Percentiles rank a stretch among this genome's conserved stretches.
phyloP scores from a whole-genome alignment of 2,329 filamentous ascomycete genomes.

The Sclerotinia sclerotiorum region DNA sequence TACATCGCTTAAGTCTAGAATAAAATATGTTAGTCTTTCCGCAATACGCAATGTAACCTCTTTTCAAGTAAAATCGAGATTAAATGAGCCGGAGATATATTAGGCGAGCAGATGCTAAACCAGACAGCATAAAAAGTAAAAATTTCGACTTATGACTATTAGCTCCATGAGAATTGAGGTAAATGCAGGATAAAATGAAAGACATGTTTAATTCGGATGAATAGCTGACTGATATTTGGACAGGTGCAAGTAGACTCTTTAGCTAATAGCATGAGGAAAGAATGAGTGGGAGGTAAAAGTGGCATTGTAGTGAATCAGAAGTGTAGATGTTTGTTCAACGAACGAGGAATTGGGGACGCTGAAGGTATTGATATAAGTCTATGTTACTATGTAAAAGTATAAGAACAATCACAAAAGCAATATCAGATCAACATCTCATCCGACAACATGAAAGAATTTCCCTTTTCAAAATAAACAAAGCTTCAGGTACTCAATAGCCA shows the following conservation, averaged over 20 bases:
- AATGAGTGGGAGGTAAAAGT: not conserved
- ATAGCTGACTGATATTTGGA: not conserved
- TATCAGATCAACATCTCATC: no score
- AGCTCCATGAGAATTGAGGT: no score
- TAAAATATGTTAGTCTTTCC: not conserved
- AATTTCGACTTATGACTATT: no score
- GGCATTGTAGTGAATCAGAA: not conserved
- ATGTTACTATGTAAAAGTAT: no score
- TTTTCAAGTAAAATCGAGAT: not conserved
- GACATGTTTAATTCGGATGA: not conserved
- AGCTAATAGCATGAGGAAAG: no score
- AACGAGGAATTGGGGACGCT: not conserved
- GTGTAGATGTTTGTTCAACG: not conserved
- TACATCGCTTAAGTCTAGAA: not conserved
- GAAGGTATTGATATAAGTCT: not conserved
- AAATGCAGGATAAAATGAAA: not conserved
- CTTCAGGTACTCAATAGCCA: not conserved
- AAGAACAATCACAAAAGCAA: no score
- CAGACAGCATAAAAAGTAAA: no score
- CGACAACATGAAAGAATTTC: not conserved
- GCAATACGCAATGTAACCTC: not conserved
- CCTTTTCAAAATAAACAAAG: no score
- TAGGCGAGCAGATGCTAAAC: not conserved
- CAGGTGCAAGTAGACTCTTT: not conserved
- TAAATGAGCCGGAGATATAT: not conserved